Evolutionary conservation across 768 basidiomycete species (phyloP).

Genomic region (Russula sp.): DNA sequence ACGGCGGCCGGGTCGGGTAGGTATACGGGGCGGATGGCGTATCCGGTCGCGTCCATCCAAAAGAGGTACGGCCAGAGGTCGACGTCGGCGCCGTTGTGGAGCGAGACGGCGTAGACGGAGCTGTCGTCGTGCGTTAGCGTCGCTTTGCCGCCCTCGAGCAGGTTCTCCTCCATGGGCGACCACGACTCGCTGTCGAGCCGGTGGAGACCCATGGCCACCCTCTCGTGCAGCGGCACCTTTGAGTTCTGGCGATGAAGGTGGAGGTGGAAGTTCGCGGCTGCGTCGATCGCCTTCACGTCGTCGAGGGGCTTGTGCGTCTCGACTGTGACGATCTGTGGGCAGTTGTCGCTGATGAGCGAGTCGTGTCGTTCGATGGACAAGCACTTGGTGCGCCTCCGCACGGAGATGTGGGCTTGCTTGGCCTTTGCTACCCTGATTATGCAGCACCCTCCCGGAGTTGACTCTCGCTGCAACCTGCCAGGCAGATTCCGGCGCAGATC

Average conservation of each 20-base stretch:
- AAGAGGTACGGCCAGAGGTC: conserved; percentile 59
- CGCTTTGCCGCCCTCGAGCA: conserved; percentile 42
- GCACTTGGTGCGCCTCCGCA: conserved; percentile 35
- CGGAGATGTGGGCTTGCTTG: conserved; percentile 43
- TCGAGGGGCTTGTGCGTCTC: conserved; percentile 28
- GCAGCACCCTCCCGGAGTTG: conserved; percentile 36
- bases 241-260: conserved; percentile 49
- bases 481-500: conserved; percentile 37
- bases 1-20: conserved; percentile 35
- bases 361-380: conserved; percentile 42
- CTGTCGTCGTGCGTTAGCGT: conserved; percentile 36
- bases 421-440: conserved; percentile 40
- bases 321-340: conserved; percentile 34
- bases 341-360: conserved; percentile 32
- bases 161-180: conserved; percentile 38
- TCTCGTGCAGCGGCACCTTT: conserved; percentile 37
- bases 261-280: conserved; percentile 52
- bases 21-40: conserved; percentile 49
- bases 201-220: conserved; percentile 48
- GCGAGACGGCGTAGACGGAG: conserved; percentile 40
- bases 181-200: conserved; percentile 40
- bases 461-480: conserved; percentile 28
- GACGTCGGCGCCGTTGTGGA: conserved; percentile 43
- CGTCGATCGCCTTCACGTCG: conserved; percentile 39
- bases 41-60: conserved; percentile 52